phyloP scores from a whole-genome alignment of 495 filamentous ascomycete genomes.

The Penicillium cosmopolitanum region DNA sequence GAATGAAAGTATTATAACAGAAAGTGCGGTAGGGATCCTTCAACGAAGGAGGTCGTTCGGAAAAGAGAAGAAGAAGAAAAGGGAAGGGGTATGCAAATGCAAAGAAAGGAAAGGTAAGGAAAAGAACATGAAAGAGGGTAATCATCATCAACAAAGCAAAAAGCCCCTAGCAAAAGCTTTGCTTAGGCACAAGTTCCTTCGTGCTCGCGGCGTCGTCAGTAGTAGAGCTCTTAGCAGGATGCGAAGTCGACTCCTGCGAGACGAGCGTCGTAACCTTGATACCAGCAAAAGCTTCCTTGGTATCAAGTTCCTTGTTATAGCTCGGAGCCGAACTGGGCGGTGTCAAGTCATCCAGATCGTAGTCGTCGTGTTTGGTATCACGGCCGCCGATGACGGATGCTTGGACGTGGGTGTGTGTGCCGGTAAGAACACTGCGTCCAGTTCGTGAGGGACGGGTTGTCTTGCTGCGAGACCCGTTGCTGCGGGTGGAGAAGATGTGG shows the following conservation, averaged over 20 bases:
- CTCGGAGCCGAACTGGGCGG: constrained; percentile 11
- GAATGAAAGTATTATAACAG: constrained; percentile 1
- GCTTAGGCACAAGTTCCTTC: constrained; percentile 29
- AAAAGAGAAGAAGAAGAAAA: background rate
- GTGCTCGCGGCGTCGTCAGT: constrained; percentile 33
- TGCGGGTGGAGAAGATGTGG: constrained; percentile 37
- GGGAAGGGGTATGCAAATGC: too few species aligned
- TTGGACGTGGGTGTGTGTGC: constrained; percentile 28
- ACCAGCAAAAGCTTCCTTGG: constrained; percentile 11
- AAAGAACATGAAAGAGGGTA: background rate
- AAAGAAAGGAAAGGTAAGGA: background rate
- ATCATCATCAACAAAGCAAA: constrained; percentile 6
- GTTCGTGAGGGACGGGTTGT: constrained; percentile 24
- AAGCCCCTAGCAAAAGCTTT: constrained; percentile 21
- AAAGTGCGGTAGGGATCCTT: background rate
- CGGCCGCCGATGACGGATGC: constrained; percentile 29
- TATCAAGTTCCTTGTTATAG: constrained; percentile 11
- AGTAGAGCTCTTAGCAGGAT: background rate
- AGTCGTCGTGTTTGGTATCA: constrained; percentile 13
- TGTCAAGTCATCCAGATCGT: constrained; percentile 26
- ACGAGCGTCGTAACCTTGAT: constrained; percentile 43
- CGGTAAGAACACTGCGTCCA: constrained; percentile 23
- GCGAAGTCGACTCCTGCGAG: constrained; percentile 28
- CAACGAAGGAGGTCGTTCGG: background rate
- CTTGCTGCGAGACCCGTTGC: constrained; percentile 33